phyloP scores from a whole-genome alignment of 768 basidiomycete genomes.

The Mycena olivaceomarginata region DNA sequence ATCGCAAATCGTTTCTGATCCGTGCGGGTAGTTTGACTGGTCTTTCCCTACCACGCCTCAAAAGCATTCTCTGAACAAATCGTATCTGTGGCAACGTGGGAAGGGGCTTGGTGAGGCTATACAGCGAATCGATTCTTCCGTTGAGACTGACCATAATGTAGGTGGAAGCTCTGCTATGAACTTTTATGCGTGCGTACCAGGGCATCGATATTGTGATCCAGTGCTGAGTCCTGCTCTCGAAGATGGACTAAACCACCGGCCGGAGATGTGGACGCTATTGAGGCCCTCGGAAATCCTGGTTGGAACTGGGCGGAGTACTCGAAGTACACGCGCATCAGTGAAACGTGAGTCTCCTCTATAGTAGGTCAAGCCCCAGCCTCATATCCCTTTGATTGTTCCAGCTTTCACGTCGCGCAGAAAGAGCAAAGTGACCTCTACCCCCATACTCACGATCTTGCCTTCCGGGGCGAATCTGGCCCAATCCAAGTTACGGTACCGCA shows the following conservation, averaged over 20 bases:
- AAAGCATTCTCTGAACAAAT: constrained; percentile 48
- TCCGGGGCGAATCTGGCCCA: constrained; percentile 52
- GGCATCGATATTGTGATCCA: constrained; percentile 49
- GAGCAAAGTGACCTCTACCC: constrained; percentile 52
- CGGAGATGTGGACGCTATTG: constrained; percentile 58
- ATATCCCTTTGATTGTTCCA: constrained; percentile 21
- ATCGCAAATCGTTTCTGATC: neutral
- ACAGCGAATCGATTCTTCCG: neutral
- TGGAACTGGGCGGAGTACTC: constrained; percentile 71
- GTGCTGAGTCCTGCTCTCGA: constrained; percentile 17
- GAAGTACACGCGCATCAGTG: constrained; percentile 59
- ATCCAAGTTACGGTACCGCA: constrained; percentile 52
- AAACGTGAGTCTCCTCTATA: constrained; percentile 52
- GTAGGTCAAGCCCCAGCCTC: neutral
- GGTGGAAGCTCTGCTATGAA: constrained; percentile 70
- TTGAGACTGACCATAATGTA: constrained; percentile 6
- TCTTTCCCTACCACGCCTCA: constrained; percentile 54
- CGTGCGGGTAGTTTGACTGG: constrained; percentile 58
- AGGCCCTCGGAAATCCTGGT: constrained; percentile 70
- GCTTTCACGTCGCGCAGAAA: constrained; percentile 51
- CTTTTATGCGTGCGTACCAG: constrained; percentile 49
- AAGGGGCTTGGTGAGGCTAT: constrained; percentile 53
- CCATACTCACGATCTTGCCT: constrained; percentile 48
- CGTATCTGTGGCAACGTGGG: constrained; percentile 53
- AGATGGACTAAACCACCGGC: constrained; percentile 55